Base-by-base conservation (phyloP, 2,329 filamentous ascomycete species). In the Leptosphaerulina australis region DNA sequence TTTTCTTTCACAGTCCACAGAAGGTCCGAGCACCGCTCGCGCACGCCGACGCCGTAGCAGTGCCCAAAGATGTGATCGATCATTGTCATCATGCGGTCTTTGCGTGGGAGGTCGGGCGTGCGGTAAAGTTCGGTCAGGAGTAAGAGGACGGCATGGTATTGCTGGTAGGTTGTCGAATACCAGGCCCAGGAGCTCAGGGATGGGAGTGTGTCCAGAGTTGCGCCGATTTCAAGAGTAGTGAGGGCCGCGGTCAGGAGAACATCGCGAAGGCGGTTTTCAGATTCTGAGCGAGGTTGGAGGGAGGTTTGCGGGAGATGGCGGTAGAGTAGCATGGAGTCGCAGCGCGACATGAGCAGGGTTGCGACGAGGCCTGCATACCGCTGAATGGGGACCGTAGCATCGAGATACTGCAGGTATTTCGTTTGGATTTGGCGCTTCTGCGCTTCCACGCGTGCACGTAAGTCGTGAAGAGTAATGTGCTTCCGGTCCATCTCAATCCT, bases 31-130 rank as follows among this genome's bases (percentile, higher is more conserved):
- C 70, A 72, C 12, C 70, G 64, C 37, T 73, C 68, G 15, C 67
- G 60, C 1, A 73, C 64, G 25, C 62, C 65, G 38, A 71, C 60
- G 46, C 69, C 70, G 48, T 73, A 73, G 56, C 70, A 72, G 53
- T 73, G 70, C 3, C 70, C 70, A 51, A 73, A 73, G 21, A 73
- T 68, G 46, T 73, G 70, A 55, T 72, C 69, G 50, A 73, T 72
- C 34, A 73, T 71, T 1, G 69, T 73, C 44, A 67, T 64, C 68
- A 73, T 73, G 41, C 70, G 58, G 29, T 73, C 68, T 56, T 69
- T 72, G 5, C 65, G 56, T 0, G 64, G 52, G 1, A 73, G 58
- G 21, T 71, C 68, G 0, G 70, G 70, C 1, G 69, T 73, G 20
- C 70, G 66, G 52, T 73, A 71, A 4, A 72, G 60, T 44, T 73